Percentiles rank a stretch among this genome's conserved stretches.
These are phyloP conservation scores for Yueomyces sp. DNA, from an alignment of 805 yeast species.

Conservation along the genomic window DNA sequence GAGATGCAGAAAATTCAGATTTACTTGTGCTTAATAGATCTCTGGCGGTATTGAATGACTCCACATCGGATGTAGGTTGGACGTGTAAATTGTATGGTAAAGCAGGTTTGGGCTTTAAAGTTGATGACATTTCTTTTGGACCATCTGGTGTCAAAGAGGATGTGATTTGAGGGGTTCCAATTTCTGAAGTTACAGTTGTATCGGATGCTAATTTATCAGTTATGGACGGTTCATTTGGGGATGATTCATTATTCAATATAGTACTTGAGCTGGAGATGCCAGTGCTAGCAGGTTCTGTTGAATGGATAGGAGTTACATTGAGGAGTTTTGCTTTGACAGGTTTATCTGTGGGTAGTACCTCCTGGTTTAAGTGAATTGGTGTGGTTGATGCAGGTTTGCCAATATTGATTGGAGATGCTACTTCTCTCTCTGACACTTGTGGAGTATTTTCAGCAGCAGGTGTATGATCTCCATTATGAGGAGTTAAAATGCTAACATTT, in stretches of 20 bases:
- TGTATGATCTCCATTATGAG: constrained; percentile 1
- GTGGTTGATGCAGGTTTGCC: too few relatives aligned
- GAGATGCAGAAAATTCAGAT: neutral
- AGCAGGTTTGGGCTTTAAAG: neutral
- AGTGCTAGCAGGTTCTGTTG: neutral
- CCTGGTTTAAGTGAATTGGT: neutral
- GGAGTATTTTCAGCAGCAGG: neutral
- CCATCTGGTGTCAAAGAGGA: neutral
- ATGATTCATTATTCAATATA: neutral
- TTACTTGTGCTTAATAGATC: neutral
- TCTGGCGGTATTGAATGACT: neutral
- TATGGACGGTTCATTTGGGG: neutral
- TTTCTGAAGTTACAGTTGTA: neutral
- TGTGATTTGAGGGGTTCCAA: neutral
- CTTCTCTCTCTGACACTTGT: neutral
- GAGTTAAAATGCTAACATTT: constrained; percentile 16
- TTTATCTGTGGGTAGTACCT: neutral
- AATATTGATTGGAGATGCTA: too few relatives aligned
- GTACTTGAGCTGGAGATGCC: neutral
- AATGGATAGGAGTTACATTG: neutral
- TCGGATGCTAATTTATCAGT: neutral
- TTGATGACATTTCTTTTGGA: too few relatives aligned
- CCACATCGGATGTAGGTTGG: neutral
- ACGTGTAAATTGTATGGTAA: neutral
- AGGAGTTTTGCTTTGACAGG: neutral